Evolutionary conservation across 148 eudicot genomes (phyloP).

Genomic region (Polygonum maritimum): DNA sequence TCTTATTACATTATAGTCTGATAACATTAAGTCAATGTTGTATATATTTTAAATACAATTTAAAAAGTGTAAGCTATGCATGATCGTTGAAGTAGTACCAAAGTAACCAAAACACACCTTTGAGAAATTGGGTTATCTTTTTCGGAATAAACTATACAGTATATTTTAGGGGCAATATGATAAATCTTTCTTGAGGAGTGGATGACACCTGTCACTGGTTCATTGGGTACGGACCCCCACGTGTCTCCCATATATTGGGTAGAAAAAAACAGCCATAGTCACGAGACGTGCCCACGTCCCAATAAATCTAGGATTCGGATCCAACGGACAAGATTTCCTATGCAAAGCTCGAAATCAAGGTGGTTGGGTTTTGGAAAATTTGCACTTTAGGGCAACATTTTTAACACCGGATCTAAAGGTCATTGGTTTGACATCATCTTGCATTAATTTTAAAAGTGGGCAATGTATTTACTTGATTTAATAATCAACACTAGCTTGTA

Average conservation of each 20-base stretch:
- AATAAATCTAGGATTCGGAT: neutral
- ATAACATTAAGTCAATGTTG: too few relatives aligned
- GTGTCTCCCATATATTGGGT: neutral
- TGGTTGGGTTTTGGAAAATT: neutral
- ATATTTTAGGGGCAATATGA: neutral
- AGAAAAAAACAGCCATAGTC: neutral
- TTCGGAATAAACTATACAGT: too few relatives aligned
- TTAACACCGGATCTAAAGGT: neutral
- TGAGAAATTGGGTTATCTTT: too few relatives aligned
- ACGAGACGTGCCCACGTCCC: neutral
- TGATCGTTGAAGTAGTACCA: too few relatives aligned
- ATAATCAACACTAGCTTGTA: too few relatives aligned
- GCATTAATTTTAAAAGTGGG: neutral
- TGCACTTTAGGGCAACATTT: neutral
- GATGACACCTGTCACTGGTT: neutral
- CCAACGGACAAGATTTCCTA: neutral
- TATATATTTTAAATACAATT: too few relatives aligned
- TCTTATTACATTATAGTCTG: too few relatives aligned
- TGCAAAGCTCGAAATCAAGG: neutral
- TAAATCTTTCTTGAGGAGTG: neutral
- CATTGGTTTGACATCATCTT: neutral
- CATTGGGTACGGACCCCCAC: neutral
- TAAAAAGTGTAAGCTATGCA: too few relatives aligned
- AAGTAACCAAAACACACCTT: too few relatives aligned
- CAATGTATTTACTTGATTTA: too few relatives aligned